A percentile compares a stretch with the other conserved stretches of the same genome.
Conservation (phyloP, 2,329 filamentous ascomycete species). For the Aurifilum marmelostoma region DNA sequence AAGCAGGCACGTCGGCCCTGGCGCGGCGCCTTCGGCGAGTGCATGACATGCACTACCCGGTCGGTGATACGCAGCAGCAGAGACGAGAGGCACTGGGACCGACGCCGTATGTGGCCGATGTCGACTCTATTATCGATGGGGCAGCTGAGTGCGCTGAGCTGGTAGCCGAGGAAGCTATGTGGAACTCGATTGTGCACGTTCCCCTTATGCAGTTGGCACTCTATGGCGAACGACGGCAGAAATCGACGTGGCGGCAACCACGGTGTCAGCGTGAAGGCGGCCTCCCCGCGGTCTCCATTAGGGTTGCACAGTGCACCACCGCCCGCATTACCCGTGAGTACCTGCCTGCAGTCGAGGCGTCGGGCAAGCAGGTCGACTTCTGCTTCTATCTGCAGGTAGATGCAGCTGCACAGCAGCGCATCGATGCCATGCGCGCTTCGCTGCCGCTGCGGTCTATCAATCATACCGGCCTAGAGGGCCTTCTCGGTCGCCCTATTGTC, state of each 20-base stretch:
- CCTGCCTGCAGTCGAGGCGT: not conserved
- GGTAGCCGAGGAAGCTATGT: no score
- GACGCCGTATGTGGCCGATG: no score
- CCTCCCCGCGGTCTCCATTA: no score
- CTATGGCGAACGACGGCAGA: not conserved
- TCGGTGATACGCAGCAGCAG: not conserved
- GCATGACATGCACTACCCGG: no score
- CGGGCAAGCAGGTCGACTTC: not conserved
- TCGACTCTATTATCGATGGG: no score
- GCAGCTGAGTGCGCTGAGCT: no score
- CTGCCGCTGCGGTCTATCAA: slow-evolving; percentile 5
- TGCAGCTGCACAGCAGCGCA: not conserved
- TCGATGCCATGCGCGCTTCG: not conserved
- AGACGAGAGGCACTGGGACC: no score
- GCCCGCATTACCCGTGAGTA: slow-evolving; percentile 1
- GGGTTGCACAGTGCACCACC: not conserved
- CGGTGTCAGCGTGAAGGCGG: no score
- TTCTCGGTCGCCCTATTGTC: not conserved
- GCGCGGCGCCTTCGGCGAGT: not conserved
- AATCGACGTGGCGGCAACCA: not conserved
- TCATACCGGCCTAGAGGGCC: not conserved
- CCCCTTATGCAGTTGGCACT: no score
- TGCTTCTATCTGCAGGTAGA: not conserved
- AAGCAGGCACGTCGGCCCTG: no score
- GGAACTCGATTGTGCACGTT: no score